These are phyloP conservation scores for Talaromyces sp. DNA, from an alignment of 2,329 filamentous ascomycete genomes.

Conservation along the genomic window DNA sequence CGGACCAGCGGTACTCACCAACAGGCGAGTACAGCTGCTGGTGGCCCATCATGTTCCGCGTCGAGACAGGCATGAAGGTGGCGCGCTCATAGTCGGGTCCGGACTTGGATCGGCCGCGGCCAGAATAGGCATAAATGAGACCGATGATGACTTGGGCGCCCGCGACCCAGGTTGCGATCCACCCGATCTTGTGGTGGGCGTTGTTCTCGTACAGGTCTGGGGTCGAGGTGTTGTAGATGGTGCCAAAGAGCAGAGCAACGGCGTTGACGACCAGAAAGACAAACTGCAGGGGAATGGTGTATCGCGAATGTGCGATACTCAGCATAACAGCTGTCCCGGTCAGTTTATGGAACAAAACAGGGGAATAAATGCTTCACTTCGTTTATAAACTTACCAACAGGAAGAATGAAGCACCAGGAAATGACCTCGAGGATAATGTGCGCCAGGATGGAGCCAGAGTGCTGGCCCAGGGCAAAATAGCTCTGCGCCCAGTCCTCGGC, in stretches of 20 bases:
- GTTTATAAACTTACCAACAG: constrained; percentile 56
- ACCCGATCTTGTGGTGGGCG: constrained; percentile 83
- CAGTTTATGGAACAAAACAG: background rate
- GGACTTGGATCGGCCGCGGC: constrained; percentile 36
- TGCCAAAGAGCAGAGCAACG: constrained; percentile 60
- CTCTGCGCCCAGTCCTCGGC: constrained; percentile 28
- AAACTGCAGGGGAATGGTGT: constrained; percentile 66
- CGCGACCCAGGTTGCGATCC: constrained; percentile 72
- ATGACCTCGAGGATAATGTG: constrained; percentile 69
- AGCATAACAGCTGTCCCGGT: constrained; percentile 68
- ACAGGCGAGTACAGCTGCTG: constrained; percentile 40
- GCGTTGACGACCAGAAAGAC: constrained; percentile 61
- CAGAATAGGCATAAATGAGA: constrained; percentile 58
- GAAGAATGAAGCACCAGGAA: constrained; percentile 69
- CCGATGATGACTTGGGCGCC: constrained; percentile 66
- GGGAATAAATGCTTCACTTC: background rate
- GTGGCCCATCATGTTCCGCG: constrained; percentile 51
- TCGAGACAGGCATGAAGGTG: constrained; percentile 60
- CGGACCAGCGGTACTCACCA: constrained; percentile 55
- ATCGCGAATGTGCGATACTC: constrained; percentile 73
- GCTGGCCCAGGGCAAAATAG: constrained; percentile 40
- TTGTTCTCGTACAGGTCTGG: constrained; percentile 85
- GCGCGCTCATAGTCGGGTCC: constrained; percentile 46
- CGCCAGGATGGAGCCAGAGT: constrained; percentile 53
- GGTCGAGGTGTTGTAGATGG: constrained; percentile 73